Conservation (phyloP, 306 rosid genomes). For the Alnus glutinosa region DNA sequence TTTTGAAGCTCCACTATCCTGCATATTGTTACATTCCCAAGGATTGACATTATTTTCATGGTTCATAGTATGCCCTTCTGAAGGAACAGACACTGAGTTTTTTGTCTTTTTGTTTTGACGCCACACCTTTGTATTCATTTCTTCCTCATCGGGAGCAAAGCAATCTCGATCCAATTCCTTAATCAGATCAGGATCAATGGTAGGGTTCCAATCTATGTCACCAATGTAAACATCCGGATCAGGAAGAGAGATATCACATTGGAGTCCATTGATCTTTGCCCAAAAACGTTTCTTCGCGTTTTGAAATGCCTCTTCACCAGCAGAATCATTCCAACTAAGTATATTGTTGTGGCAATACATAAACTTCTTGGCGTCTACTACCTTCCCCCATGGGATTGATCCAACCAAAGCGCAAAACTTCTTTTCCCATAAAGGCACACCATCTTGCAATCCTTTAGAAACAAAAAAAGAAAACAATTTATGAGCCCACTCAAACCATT, state of each 20-base stretch:
- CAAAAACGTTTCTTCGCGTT: constrained; percentile 67
- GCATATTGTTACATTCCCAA: constrained; percentile 41
- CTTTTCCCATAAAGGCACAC: constrained; percentile 92
- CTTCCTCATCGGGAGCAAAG: constrained; percentile 50
- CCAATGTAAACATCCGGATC: constrained; percentile 60
- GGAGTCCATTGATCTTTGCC: constrained; percentile 55
- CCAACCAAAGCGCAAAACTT: constrained; percentile 62
- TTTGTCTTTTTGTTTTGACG: constrained; percentile 47
- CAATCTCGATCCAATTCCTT: constrained; percentile 58
- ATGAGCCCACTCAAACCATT: background rate
- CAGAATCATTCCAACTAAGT: constrained; percentile 71
- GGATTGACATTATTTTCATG: constrained; percentile 18
- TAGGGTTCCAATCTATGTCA: constrained; percentile 71
- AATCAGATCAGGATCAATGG: constrained; percentile 57
- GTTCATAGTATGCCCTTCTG: constrained; percentile 29
- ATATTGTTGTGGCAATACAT: constrained; percentile 48
- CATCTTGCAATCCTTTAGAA: constrained; percentile 54
- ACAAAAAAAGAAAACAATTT: background rate
- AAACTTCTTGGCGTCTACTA: constrained; percentile 54
- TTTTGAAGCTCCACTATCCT: constrained; percentile 17
- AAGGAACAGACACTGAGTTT: constrained; percentile 29
- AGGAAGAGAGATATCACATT: constrained; percentile 45
- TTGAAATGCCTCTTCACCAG: constrained; percentile 71
- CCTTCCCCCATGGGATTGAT: constrained; percentile 76
- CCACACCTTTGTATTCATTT: constrained; percentile 22